Conservation (phyloP, 129 eudicot genomes). For the carrot (Daucus carota) region DNA sequence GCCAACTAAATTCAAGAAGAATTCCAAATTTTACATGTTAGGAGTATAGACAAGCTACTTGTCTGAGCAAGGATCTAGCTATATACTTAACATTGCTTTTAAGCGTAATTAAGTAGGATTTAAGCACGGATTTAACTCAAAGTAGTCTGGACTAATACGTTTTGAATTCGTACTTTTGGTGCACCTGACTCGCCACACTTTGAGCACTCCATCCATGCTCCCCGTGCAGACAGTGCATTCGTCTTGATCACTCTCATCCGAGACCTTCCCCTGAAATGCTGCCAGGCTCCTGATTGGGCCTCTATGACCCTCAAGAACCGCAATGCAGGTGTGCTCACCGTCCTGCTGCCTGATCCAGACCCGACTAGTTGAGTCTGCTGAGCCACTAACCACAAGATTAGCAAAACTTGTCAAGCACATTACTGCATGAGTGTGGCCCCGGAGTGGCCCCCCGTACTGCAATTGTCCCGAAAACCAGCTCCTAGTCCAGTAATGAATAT, state of each 20-base stretch:
- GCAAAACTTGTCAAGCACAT: conserved; percentile 34
- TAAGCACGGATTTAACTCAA: background rate
- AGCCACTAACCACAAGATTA: conserved; percentile 36
- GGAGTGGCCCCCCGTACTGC: conserved; percentile 37
- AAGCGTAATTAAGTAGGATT: background rate
- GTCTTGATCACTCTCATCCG: conserved; percentile 21
- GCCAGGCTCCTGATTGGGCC: conserved; percentile 43
- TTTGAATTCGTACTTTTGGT: background rate
- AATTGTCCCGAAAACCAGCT: conserved; percentile 52
- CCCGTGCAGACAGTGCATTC: conserved; percentile 47
- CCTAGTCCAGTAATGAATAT: conserved; percentile 42
- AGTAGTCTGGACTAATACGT: conserved; percentile 18
- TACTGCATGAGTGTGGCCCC: conserved; percentile 55
- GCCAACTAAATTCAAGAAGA: background rate
- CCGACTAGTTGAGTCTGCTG: conserved; percentile 42
- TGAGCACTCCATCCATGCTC: conserved; percentile 45
- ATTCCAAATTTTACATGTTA: background rate
- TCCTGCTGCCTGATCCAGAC: conserved; percentile 35
- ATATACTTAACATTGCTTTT: background rate
- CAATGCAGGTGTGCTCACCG: conserved; percentile 35
- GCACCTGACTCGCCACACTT: conserved; percentile 36
- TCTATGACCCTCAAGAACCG: conserved; percentile 40
- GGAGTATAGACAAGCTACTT: background rate
- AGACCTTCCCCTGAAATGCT: conserved; percentile 12
- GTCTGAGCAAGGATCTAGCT: background rate